phyloP scores from a whole-genome alignment of 2,329 filamentous ascomycete species.

The Cadophora sp. region DNA sequence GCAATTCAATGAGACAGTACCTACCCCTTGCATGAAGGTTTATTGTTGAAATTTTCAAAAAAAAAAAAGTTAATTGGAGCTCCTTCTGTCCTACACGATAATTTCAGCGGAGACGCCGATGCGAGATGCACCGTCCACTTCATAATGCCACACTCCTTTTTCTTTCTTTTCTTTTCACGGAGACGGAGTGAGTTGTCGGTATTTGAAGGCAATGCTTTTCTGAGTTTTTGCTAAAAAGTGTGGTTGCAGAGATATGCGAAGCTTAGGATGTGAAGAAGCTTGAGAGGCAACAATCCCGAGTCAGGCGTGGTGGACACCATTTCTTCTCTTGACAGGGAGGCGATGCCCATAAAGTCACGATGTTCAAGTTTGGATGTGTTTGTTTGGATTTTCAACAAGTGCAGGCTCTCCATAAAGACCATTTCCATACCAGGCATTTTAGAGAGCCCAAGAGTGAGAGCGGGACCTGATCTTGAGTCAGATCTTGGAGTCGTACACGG shows the following conservation, averaged over 20 bases:
- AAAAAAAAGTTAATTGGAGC: not conserved
- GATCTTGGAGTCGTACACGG: not conserved
- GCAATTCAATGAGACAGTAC: conserved; percentile 30
- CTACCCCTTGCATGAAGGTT: not conserved
- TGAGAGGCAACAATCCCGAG: not conserved
- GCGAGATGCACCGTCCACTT: not conserved
- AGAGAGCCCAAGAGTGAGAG: not conserved
- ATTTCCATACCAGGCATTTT: no score
- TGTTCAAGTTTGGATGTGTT: not conserved
- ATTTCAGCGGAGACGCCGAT: no score
- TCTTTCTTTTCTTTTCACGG: no score
- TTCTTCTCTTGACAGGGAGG: not conserved
- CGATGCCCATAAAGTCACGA: not conserved
- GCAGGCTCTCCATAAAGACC: not conserved
- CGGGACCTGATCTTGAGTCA: not conserved
- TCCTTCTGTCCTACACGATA: not conserved
- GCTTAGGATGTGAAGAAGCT: not conserved
- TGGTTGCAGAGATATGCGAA: not conserved
- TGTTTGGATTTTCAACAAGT: not conserved
- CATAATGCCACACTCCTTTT: not conserved
- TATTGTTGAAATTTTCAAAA: not conserved
- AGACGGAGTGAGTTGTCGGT: not conserved
- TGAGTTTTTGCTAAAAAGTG: not conserved
- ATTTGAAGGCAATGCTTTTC: not conserved
- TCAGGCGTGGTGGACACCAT: not conserved